Evolutionary conservation across 768 basidiomycete genomes (phyloP), one percentile per base, ranked within the genome.

Genomic region (Leccinum boreale): DNA sequence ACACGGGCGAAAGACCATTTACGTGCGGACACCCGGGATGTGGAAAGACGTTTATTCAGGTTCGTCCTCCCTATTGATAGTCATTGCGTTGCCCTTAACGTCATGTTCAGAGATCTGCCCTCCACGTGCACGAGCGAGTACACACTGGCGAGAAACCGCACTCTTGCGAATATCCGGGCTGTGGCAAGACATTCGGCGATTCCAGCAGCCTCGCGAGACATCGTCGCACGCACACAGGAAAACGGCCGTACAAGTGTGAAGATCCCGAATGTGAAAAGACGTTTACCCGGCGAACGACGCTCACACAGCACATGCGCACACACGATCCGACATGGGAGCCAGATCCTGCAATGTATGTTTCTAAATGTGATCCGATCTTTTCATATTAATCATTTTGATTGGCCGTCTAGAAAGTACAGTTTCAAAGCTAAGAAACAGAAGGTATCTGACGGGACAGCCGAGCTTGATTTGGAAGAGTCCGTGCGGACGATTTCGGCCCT

Each of bases 81-180:
- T 28, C 17, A 31, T 44, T 33, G n/a, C 46, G 55, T 50, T 17
- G 45, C 42, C 19, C 55, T 59, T 65, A 52, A 62, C 42, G 47
- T 47, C 59, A 52, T 64, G 61, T 59, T 49, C 71, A 96, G 90
- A 85, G 91, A 54, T 94, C 92, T 19, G 93, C 93, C 26, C 77
- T 96, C 57, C 90, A 91, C 59, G 93, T 96, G 2, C 94, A 96
- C 70, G 78, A 81, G 52, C 86, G 94, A 19, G 91, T 93, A 3
- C 94, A 96, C 69, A 94, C 94, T 5, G 94, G 94, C 39, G 94
- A 96, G 75, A 91, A 92, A 65, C 94, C 94, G 10, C 94, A 96
- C 70, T 83, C 79, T 50, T 96, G 94, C 75, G 90, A 92, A 76
- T 92, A 93, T 70, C 89, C 89, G 3, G 89, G 85, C 8, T 96